These are phyloP conservation scores for Hypoxylon sp. DNA, from an alignment of 2,329 filamentous ascomycete genomes.

Conservation along the genomic window DNA sequence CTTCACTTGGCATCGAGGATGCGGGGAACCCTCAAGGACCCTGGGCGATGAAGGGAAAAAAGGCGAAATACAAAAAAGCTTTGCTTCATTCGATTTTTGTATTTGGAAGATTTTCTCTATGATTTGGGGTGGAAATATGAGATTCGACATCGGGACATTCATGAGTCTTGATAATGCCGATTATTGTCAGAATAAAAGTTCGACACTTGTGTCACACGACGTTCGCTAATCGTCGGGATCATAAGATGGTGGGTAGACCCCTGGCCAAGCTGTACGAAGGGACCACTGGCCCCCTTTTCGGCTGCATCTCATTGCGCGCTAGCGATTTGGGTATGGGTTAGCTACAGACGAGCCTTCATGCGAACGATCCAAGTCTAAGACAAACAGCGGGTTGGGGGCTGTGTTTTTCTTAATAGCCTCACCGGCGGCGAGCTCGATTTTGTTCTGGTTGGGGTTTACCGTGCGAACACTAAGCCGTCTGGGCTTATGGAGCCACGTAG, in stretches of 20 bases:
- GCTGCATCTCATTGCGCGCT: slow-evolving; percentile 26
- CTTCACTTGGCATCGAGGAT: not conserved
- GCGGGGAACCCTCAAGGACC: slow-evolving; percentile 41
- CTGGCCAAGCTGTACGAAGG: slow-evolving; percentile 38
- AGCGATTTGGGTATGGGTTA: slow-evolving; percentile 8
- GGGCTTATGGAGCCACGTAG: slow-evolving; percentile 29
- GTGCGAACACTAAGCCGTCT: slow-evolving; percentile 26
- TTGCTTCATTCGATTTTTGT: not conserved
- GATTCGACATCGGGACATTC: not conserved
- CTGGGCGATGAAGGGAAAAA: too few species aligned
- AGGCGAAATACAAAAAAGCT: too few species aligned
- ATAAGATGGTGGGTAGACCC: slow-evolving; percentile 28
- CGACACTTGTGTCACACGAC: slow-evolving; percentile 33
- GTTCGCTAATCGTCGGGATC: not conserved
- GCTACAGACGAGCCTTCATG: slow-evolving; percentile 14
- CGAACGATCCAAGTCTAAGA: slow-evolving; percentile 15
- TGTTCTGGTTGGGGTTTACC: slow-evolving; percentile 15
- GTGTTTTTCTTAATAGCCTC: slow-evolving; percentile 1
- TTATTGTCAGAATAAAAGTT: not conserved
- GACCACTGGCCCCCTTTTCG: slow-evolving; percentile 27
- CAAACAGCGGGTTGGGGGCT: slow-evolving; percentile 2
- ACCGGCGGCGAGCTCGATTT: not conserved
- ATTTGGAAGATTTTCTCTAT: not conserved
- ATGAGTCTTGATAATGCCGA: not conserved
- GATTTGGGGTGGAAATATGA: not conserved